Conservation (phyloP, 2,329 filamentous ascomycete species). For the Zelopaecilomyces penicillatus region DNA sequence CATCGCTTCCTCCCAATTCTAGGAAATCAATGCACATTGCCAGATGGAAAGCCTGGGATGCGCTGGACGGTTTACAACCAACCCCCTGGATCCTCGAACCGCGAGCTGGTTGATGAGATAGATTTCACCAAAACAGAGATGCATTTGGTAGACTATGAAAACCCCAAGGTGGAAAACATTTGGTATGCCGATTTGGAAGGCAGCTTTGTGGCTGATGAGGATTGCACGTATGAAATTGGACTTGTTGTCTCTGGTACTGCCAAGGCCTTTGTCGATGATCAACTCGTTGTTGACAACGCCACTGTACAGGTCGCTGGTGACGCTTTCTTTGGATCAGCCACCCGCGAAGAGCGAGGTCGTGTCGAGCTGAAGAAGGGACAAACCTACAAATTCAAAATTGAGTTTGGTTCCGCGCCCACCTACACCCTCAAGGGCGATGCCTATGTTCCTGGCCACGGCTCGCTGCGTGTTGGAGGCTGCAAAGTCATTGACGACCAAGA, state of each 20-base stretch:
- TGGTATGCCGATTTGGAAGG: slow-evolving; percentile 58
- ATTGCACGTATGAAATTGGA: slow-evolving; percentile 56
- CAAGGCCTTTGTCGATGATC: slow-evolving; percentile 54
- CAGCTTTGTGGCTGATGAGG: slow-evolving; percentile 50
- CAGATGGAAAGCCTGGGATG: slow-evolving; percentile 48
- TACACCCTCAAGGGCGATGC: slow-evolving; percentile 44
- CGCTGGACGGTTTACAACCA: slow-evolving; percentile 56
- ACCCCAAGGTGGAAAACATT: slow-evolving; percentile 43
- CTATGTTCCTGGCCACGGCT: slow-evolving; percentile 48
- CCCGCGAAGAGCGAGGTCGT: slow-evolving; percentile 52
- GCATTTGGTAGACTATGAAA: slow-evolving; percentile 41
- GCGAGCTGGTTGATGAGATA: slow-evolving; percentile 44
- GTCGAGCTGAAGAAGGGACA: slow-evolving; percentile 51
- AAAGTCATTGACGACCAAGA: slow-evolving; percentile 48
- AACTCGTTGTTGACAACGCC: slow-evolving; percentile 57
- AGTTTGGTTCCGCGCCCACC: slow-evolving; percentile 52
- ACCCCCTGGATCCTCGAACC: slow-evolving; percentile 37
- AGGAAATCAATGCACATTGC: slow-evolving; percentile 41
- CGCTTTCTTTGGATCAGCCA: slow-evolving; percentile 57
- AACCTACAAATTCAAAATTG: slow-evolving; percentile 49
- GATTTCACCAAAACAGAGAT: slow-evolving; percentile 40
- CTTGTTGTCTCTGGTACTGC: slow-evolving; percentile 57
- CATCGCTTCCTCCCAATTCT: slow-evolving; percentile 56
- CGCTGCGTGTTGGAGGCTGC: slow-evolving; percentile 53
- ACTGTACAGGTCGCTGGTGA: slow-evolving; percentile 54